These are phyloP conservation scores for Clitocybe nebularis DNA, from an alignment of 1,284 basidiomycete genomes.

Conservation along the genomic window DNA sequence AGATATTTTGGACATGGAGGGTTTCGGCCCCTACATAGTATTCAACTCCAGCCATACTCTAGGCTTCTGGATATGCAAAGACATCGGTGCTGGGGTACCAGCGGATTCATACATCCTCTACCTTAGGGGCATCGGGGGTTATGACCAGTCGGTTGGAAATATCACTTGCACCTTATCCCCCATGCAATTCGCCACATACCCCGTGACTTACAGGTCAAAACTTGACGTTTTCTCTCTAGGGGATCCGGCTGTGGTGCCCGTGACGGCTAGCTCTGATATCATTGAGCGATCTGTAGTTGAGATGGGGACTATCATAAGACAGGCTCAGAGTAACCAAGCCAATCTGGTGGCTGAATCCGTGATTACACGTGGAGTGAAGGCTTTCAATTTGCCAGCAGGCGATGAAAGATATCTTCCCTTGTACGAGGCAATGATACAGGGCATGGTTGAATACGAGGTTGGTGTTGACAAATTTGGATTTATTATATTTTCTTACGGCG, in stretches of 20 bases:
- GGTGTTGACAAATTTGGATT: background rate
- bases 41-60: too few relatives aligned
- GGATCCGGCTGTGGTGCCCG: background rate
- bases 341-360: conserved; percentile 17
- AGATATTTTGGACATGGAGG: too few relatives aligned
- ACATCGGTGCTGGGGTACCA: too few relatives aligned
- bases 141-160: conserved; percentile 11
- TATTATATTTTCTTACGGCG: background rate
- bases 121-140: conserved; percentile 5
- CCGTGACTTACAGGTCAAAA: conserved; percentile 12
- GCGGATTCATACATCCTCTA: conserved; percentile 8
- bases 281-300: background rate
- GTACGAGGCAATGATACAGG: conserved; percentile 15
- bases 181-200: conserved; percentile 12
- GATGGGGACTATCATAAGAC: conserved; percentile 4
- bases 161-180: conserved; percentile 15
- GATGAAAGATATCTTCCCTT: conserved; percentile 8
- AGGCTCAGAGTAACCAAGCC: conserved; percentile 9
- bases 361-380: conserved; percentile 14
- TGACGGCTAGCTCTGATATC: background rate
- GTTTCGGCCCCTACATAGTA: too few relatives aligned
- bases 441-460: conserved; percentile 15
- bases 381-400: conserved; percentile 8
- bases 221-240: background rate
- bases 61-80: background rate